phyloP scores from a whole-genome alignment of 495 filamentous ascomycete genomes.

The Aspergillus ostianus region DNA sequence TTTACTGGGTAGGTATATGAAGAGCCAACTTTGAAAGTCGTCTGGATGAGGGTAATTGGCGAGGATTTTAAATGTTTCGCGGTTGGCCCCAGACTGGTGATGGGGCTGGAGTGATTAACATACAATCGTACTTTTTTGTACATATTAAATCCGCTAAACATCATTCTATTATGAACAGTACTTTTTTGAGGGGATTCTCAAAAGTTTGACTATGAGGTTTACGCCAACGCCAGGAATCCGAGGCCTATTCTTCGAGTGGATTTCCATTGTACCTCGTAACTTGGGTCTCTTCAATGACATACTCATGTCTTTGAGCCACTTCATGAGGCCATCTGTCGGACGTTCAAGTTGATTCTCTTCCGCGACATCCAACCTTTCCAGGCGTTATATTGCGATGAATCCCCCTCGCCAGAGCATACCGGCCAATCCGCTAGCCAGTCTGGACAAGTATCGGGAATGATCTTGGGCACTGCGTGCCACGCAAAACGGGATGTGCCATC shows the following conservation, averaged over 20 bases:
- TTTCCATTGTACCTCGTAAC: background rate
- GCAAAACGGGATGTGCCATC: conserved; percentile 73
- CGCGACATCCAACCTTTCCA: conserved; percentile 84
- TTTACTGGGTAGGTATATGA: too few species aligned
- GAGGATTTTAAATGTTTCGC: too few species aligned
- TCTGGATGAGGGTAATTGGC: too few species aligned
- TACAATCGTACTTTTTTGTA: too few species aligned
- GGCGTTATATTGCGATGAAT: conserved; percentile 44
- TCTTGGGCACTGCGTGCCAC: conserved; percentile 91
- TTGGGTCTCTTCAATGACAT: background rate
- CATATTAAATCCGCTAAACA: too few species aligned
- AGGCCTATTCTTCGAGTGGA: background rate
- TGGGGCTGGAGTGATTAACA: too few species aligned
- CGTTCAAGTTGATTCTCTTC: conserved; percentile 87
- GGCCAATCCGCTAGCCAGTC: conserved; percentile 75
- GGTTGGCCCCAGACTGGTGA: too few species aligned
- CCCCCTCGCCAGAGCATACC: conserved; percentile 30
- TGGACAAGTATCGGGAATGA: conserved; percentile 75
- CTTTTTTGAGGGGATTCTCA: too few species aligned
- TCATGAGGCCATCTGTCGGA: conserved; percentile 72
- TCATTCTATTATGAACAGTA: too few species aligned
- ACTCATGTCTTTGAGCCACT: background rate
- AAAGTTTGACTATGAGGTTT: background rate
- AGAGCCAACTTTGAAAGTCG: too few species aligned
- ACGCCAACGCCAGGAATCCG: background rate